Evolutionary conservation across 441 rosid genomes (phyloP), one percentile per base, ranked within the genome.

Genomic region (Adansonia madagascariensis): DNA sequence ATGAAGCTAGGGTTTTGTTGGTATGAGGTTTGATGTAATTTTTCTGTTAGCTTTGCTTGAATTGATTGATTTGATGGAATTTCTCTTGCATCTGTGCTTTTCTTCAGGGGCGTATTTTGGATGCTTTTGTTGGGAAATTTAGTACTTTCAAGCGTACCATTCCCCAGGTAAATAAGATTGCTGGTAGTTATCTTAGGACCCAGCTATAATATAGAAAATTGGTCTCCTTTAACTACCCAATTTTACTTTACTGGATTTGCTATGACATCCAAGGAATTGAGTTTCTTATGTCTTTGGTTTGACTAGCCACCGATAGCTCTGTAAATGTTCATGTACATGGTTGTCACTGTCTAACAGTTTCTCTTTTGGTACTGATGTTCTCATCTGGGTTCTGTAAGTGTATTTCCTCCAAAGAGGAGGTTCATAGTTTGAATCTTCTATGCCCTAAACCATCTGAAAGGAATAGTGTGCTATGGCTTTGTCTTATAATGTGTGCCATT

Each of bases 81-180:
- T 55, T 55, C 50, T 55, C 17, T 55, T 72, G 50, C 17, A 72
- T 39, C 63, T 43, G 53, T 55, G 4, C 9, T 62, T 63, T 63
- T 15, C 22, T 63, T 63, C 68, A 63, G 46, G 98, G 98, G 56
- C 94, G 94, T 39, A 94, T 96, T 79, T 84, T 96, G 92, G 99
- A 96, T 91, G 98, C 98, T 72, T 96, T 96, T 91, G 95, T 97
- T 82, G 99, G 99, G 47, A 97, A 94, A 78, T 96, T 97, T 84
- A 93, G 92, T 81, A 87, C 92, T 80, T 94, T 97, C 86, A 97
- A 94, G 91, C 97, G 90, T 63, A 94, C 96, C 27, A 88, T 97
- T 82, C 99, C 99, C 4, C 99, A 93, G 99, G 99, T 97, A 91
- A 81, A 60, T 69, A 47, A 78, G 74, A 75, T 75, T 74, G 70